Evolutionary conservation across 2,329 filamentous ascomycete species (phyloP).

Genomic region (Penicillium vulpinum): DNA sequence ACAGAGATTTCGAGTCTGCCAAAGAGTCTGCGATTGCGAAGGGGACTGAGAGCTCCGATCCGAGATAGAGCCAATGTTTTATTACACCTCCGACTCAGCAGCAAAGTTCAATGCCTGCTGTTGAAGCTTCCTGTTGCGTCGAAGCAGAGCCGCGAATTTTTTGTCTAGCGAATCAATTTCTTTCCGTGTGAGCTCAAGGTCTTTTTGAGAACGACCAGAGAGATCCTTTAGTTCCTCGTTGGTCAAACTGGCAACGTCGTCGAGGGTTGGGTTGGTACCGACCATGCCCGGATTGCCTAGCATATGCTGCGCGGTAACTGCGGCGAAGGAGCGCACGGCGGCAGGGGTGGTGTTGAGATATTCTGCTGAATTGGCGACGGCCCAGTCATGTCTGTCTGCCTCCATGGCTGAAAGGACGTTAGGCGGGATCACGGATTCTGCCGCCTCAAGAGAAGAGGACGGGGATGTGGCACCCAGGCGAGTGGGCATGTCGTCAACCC

Average conservation of each 20-base stretch:
- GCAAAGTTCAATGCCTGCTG: conserved; percentile 41
- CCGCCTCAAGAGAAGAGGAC: conserved; percentile 20
- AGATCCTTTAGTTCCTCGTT: conserved; percentile 43
- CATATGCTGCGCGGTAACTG: conserved; percentile 41
- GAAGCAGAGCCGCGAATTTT: conserved; percentile 42
- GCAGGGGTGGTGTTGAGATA: conserved; percentile 38
- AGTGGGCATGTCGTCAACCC: conserved; percentile 41
- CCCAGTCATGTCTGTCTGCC: conserved; percentile 42
- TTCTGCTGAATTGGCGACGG: conserved; percentile 38
- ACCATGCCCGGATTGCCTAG: conserved; percentile 34
- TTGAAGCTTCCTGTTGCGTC: conserved; percentile 46
- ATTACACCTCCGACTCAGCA: conserved; percentile 3
- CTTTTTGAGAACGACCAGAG: conserved; percentile 51
- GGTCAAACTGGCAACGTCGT: conserved; percentile 46
- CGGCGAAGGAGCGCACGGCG: conserved; percentile 38
- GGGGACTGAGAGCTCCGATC: not conserved
- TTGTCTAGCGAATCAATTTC: conserved; percentile 60
- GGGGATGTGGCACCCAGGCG: conserved; percentile 29
- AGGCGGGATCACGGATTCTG: conserved; percentile 32
- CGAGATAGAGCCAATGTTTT: not conserved
- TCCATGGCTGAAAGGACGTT: conserved; percentile 44
- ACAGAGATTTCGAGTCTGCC: not conserved
- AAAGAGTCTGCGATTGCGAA: not conserved
- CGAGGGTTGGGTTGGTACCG: conserved; percentile 36
- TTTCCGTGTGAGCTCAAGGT: conserved; percentile 70